Base-by-base conservation (phyloP, 2,329 filamentous ascomycete species). In the Truncatella angustata region DNA sequence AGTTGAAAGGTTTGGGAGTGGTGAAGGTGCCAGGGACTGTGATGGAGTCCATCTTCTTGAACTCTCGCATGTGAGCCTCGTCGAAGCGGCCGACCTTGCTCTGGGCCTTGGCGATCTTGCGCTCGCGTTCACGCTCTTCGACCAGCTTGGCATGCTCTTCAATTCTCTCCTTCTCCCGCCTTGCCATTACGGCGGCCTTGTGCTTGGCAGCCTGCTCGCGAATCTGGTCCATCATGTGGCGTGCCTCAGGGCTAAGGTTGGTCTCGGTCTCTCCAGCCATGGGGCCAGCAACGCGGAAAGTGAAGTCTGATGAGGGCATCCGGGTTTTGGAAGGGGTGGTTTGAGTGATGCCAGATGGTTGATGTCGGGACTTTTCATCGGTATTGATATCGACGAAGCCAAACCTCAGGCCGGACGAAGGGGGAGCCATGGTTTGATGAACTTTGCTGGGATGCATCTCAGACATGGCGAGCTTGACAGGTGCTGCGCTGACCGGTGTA, bases 11-110 rank as follows among this genome's bases (percentile, higher is more conserved):
- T 23, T 34, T 32, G 54, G 81, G 77, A 20, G 80, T 79, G 56
- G 90, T 80, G 73, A 86, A 94, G 14, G 87, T 82, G 10, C 92
- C 96, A 7, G 91, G 79, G 66, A 97, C 92, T 39, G 85, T 90
- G 64, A 97, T 97, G 2, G 92, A 97, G 67, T 96, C 91, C 93
- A 97, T 97, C 77, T 96, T 97, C 72, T 90, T 90, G 74, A 97
- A 97, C 64, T 93, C 83, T 46, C 86, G 85, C 82, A 90, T 88
- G 67, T 97, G 93, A 34, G 83, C 85, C 56, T 91, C 87, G 66
- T 90, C 96, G 72, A 87, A 97, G 42, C 93, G 86, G 45, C 85
- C 76, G 47, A 84, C 80, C 67, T 87, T 92, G 60, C 90, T 86
- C 72, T 87, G 95, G 11, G 92, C 84, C 59, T 84, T 84, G 5